These are phyloP conservation scores for Phytopythium boreale DNA, from an alignment of 352 stramenopile species.

Conservation along the genomic window DNA sequence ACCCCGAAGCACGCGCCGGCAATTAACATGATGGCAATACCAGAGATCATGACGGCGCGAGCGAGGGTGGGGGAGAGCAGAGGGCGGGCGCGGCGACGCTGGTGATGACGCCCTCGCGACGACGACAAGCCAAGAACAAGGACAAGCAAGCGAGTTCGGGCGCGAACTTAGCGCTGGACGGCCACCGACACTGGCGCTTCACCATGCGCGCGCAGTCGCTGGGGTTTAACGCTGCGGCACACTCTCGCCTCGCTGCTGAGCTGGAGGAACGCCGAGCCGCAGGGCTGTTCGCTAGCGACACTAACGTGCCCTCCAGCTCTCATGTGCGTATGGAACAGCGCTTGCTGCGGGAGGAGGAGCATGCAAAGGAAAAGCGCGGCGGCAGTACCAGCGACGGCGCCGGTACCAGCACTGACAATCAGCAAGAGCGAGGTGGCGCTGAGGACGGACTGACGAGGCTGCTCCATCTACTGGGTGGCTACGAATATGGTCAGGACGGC, in stretches of 20 bases:
- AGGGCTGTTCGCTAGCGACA: neutral
- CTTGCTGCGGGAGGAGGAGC: neutral
- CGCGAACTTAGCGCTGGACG: neutral
- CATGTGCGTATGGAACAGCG: conserved; percentile 7
- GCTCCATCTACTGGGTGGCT: neutral
- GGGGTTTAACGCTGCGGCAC: neutral
- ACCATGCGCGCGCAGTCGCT: neutral
- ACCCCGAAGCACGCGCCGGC: neutral
- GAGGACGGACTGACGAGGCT: neutral
- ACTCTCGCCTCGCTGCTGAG: neutral
- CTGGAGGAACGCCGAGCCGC: neutral
- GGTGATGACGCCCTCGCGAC: neutral
- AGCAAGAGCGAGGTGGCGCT: neutral
- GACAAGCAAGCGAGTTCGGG: neutral
- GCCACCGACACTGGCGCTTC: neutral
- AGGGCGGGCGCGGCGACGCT: neutral
- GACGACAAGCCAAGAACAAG: neutral
- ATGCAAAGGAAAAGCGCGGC: neutral
- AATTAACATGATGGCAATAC: neutral
- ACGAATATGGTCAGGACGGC: neutral
- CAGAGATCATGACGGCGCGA: neutral
- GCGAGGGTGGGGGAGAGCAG: neutral
- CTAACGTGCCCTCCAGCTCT: neutral
- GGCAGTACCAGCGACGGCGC: neutral
- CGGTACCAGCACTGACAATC: neutral